Evolutionary conservation across 805 yeast genomes (phyloP).

Genomic region (Candida orba): DNA sequence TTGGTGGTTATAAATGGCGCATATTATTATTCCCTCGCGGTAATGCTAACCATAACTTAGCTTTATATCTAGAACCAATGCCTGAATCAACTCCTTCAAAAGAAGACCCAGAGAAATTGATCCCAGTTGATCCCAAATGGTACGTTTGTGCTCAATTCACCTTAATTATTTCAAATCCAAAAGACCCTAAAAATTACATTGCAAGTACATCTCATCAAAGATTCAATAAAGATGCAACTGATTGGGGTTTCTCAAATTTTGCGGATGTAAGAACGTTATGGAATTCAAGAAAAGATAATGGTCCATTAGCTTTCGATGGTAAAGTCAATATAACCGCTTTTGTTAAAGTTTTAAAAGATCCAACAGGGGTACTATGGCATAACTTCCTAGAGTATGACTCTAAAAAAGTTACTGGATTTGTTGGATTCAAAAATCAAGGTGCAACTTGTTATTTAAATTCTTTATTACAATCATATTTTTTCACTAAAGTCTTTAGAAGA

Average conservation of each 20-base stretch:
- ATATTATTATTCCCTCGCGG: conserved; percentile 75
- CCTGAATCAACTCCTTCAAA: neutral
- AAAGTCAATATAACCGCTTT: conserved; percentile 66
- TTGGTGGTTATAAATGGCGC: conserved; percentile 64
- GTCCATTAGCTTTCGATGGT: conserved; percentile 40
- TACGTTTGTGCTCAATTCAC: conserved; percentile 89
- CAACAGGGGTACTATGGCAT: conserved; percentile 94
- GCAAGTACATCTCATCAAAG: conserved; percentile 69
- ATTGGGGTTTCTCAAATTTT: conserved; percentile 93
- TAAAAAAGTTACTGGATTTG: conserved; percentile 79
- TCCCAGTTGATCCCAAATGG: conserved; percentile 50
- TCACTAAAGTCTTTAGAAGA: conserved; percentile 74
- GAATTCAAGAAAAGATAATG: conserved; percentile 25
- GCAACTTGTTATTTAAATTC: conserved; percentile 97
- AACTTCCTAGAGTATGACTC: conserved; percentile 80
- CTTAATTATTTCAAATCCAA: conserved; percentile 77
- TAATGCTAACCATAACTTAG: conserved; percentile 49
- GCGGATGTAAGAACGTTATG: conserved; percentile 40
- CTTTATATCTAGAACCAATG: conserved; percentile 75
- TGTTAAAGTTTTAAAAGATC: conserved; percentile 73
- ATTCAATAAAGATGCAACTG: conserved; percentile 67
- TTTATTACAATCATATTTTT: conserved; percentile 80
- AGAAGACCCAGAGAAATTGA: conserved; percentile 24
- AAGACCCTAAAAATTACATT: conserved; percentile 52
- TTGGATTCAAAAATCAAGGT: conserved; percentile 93